phyloP scores from a whole-genome alignment of 768 basidiomycete species.

The Russula griseocarnosa region DNA sequence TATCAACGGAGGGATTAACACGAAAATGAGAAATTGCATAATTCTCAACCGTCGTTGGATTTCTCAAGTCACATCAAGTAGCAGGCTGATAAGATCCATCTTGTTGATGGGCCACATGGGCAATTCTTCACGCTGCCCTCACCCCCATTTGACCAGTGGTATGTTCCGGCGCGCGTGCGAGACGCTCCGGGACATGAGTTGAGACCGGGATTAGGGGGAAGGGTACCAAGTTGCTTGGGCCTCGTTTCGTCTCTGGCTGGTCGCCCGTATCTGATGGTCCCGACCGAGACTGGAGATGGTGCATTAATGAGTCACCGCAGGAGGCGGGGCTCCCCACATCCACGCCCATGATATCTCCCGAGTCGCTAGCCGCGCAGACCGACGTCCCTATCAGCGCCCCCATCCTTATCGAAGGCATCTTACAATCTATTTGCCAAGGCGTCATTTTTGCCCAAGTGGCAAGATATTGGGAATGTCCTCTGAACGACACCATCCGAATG shows the following conservation, averaged over 20 bases:
- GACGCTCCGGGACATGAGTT: too few relatives aligned
- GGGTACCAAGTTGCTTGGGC: too few relatives aligned
- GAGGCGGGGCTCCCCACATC: background rate
- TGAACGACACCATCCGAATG: conserved; percentile 45
- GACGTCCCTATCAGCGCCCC: conserved; percentile 33
- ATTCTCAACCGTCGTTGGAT: too few relatives aligned
- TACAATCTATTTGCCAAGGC: conserved; percentile 47
- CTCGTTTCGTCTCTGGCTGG: conserved; percentile 4
- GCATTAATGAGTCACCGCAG: background rate
- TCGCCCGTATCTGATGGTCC: background rate
- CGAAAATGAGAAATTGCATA: too few relatives aligned
- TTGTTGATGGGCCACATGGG: too few relatives aligned
- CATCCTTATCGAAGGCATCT: conserved; percentile 44
- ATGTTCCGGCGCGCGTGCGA: too few relatives aligned
- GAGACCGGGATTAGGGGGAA: background rate
- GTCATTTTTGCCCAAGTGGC: conserved; percentile 33
- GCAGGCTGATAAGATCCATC: too few relatives aligned
- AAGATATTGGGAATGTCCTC: conserved; percentile 39
- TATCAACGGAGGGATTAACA: too few relatives aligned
- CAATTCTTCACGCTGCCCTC: too few relatives aligned
- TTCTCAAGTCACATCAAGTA: too few relatives aligned
- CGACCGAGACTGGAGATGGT: conserved; percentile 2
- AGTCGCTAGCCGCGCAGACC: conserved; percentile 7
- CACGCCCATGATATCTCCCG: conserved; percentile 2
- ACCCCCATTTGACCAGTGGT: too few relatives aligned